A percentile compares a stretch with the other conserved stretches of the same genome.
phyloP scores from a whole-genome alignment of 176 grass and related monocot genomes.

The Panicum miliaceum region DNA sequence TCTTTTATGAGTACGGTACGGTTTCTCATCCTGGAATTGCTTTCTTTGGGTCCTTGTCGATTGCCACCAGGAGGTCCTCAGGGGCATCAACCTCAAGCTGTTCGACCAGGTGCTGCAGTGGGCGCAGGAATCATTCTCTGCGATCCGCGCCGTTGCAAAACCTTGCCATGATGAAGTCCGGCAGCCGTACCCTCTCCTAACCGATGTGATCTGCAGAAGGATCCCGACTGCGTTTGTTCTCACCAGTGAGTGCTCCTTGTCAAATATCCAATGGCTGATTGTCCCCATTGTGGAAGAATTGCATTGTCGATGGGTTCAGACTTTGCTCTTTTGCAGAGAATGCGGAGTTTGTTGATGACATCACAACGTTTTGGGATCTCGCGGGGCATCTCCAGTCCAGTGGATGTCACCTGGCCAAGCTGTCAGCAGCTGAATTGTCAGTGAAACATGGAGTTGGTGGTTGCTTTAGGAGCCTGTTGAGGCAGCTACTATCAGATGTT shows the following conservation, averaged over 20 bases:
- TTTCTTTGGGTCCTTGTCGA: slow-evolving; percentile 1
- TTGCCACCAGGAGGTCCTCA: slow-evolving; percentile 62
- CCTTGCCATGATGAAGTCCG: slow-evolving; percentile 51
- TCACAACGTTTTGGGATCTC: slow-evolving; percentile 77
- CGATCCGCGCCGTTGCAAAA: slow-evolving; percentile 26
- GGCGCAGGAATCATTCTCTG: slow-evolving; percentile 65
- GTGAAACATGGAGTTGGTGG: slow-evolving; percentile 62
- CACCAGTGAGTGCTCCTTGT: slow-evolving; percentile 53
- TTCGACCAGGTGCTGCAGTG: slow-evolving; percentile 83
- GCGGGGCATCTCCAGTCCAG: slow-evolving; percentile 60
- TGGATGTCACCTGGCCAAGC: slow-evolving; percentile 69
- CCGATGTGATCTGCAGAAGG: slow-evolving; percentile 65
- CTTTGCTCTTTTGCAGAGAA: slow-evolving; percentile 65
- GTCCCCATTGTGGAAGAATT: background rate
- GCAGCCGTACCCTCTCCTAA: slow-evolving; percentile 67
- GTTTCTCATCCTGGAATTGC: slow-evolving; percentile 22
- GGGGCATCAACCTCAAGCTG: slow-evolving; percentile 72
- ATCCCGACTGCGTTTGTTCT: slow-evolving; percentile 75
- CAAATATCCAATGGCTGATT: slow-evolving; percentile 8
- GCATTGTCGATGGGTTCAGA: slow-evolving; percentile 6
- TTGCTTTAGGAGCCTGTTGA: slow-evolving; percentile 80
- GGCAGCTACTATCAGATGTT: slow-evolving; percentile 69
- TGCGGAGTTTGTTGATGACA: slow-evolving; percentile 80
- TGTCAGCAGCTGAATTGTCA: slow-evolving; percentile 67
- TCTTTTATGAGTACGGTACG: background rate